Percentiles rank a stretch among this genome's conserved stretches.
phyloP scores from a whole-genome alignment of 108 stramenopile genomes.

The Cylindrotheca closterium region DNA sequence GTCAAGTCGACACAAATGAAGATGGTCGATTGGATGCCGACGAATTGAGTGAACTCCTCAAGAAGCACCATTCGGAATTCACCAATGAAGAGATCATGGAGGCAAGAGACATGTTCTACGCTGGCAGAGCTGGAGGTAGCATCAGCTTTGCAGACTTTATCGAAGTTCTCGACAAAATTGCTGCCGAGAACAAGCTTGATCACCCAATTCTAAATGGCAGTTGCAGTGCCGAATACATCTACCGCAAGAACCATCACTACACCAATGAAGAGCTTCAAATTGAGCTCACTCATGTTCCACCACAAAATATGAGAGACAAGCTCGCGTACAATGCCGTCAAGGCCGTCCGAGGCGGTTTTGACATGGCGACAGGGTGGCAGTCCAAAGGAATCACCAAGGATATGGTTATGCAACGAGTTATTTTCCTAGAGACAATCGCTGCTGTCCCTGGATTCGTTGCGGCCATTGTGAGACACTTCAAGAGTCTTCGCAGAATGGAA shows the following conservation, averaged over 20 bases:
- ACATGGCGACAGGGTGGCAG: slow-evolving; percentile 67
- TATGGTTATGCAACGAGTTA: slow-evolving; percentile 76
- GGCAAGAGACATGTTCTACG: slow-evolving; percentile 71
- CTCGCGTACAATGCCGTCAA: slow-evolving; percentile 60
- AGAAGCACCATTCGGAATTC: slow-evolving; percentile 53
- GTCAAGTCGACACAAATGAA: slow-evolving; percentile 43
- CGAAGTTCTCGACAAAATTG: slow-evolving; percentile 58
- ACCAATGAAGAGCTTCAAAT: slow-evolving; percentile 67
- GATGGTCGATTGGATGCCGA: slow-evolving; percentile 67
- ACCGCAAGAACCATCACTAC: slow-evolving; percentile 64
- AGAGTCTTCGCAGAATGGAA: slow-evolving; percentile 87
- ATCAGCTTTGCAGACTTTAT: slow-evolving; percentile 61
- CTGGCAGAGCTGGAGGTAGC: slow-evolving; percentile 51
- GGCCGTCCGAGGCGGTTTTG: slow-evolving; percentile 59
- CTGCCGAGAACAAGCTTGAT: slow-evolving; percentile 3
- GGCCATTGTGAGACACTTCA: slow-evolving; percentile 89
- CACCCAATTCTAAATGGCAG: slow-evolving; percentile 22
- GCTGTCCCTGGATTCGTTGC: slow-evolving; percentile 89
- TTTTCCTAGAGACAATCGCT: slow-evolving; percentile 88
- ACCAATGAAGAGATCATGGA: slow-evolving; percentile 75
- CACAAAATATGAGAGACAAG: slow-evolving; percentile 46
- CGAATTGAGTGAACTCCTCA: slow-evolving; percentile 62
- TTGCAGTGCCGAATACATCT: slow-evolving; percentile 35
- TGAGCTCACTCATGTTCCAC: slow-evolving; percentile 61
- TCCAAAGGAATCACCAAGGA: slow-evolving; percentile 52